Conservation (phyloP, 306 rosid species). For the Prinsepia uniflora region DNA sequence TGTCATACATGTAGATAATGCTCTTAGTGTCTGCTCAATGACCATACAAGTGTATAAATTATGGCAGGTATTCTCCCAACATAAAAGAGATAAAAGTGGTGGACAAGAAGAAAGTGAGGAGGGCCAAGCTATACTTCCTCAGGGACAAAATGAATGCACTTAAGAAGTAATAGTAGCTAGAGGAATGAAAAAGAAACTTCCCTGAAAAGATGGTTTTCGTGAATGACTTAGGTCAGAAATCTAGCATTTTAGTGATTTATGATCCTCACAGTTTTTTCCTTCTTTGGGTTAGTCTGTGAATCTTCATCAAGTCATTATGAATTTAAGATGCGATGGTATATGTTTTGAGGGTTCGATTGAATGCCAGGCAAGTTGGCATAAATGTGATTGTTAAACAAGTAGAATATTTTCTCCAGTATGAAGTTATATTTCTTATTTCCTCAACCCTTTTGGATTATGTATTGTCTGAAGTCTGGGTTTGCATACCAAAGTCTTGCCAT, state of each 20-base stretch:
- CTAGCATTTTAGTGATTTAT: background rate
- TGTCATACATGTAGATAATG: slow-evolving; percentile 16
- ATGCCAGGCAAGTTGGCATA: slow-evolving; percentile 1
- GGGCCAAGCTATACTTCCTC: slow-evolving; percentile 94
- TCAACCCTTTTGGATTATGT: background rate
- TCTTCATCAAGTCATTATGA: background rate
- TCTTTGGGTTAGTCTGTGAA: slow-evolving; percentile 3
- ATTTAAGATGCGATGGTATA: slow-evolving; percentile 6
- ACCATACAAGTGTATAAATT: slow-evolving; percentile 1
- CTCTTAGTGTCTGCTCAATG: slow-evolving; percentile 10
- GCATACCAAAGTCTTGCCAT: background rate
- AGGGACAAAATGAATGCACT: slow-evolving; percentile 89
- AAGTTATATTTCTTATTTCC: background rate
- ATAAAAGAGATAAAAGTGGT: slow-evolving; percentile 94
- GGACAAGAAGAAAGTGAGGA: slow-evolving; percentile 88
- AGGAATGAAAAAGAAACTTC: slow-evolving; percentile 6
- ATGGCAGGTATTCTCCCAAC: slow-evolving; percentile 93
- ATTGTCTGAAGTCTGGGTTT: background rate
- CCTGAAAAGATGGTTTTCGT: background rate
- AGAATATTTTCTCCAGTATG: background rate
- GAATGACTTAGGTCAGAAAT: slow-evolving; percentile 10
- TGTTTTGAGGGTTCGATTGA: slow-evolving; percentile 2
- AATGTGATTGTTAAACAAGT: background rate
- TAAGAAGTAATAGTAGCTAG: slow-evolving; percentile 41
- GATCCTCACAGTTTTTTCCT: background rate